Conservation (phyloP, 2,329 filamentous ascomycete species). For the Dichotomopilus funicola region DNA sequence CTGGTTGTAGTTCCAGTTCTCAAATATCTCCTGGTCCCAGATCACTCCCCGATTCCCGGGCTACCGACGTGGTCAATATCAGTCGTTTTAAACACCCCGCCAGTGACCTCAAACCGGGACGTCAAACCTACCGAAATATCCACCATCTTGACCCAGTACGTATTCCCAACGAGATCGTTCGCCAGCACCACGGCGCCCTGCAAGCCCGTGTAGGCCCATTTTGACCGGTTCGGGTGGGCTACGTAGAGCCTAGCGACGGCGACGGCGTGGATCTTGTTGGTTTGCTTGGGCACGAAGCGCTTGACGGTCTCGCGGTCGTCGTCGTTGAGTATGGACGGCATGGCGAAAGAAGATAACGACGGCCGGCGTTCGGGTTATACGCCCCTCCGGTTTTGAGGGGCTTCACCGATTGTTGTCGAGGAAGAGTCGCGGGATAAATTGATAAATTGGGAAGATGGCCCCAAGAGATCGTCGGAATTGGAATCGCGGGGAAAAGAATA, state of each 20-base stretch:
- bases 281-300: slow-evolving; percentile 83
- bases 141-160: slow-evolving; percentile 95
- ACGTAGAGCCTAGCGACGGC: slow-evolving; percentile 91
- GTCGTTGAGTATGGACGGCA: slow-evolving; percentile 71
- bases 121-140: slow-evolving; percentile 73
- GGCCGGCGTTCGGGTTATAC: background rate
- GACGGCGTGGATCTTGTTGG: slow-evolving; percentile 96
- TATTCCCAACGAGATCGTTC: slow-evolving; percentile 90
- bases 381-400: too few relatives aligned
- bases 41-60: slow-evolving; percentile 76
- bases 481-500: too few relatives aligned
- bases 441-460: too few relatives aligned
- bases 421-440: background rate
- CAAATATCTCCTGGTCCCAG: slow-evolving; percentile 97
- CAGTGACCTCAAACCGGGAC: too few relatives aligned
- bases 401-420: background rate
- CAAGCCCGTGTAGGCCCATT: slow-evolving; percentile 91
- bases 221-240: slow-evolving; percentile 74
- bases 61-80: slow-evolving; percentile 36
- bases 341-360: slow-evolving; percentile 24
- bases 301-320: slow-evolving; percentile 96
- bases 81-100: too few relatives aligned
- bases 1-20: slow-evolving; percentile 90
- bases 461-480: too few relatives aligned
- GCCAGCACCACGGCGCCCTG: slow-evolving; percentile 88